phyloP scores from a whole-genome alignment of 2,329 filamentous ascomycete species.

The Shiraia bambusicola region DNA sequence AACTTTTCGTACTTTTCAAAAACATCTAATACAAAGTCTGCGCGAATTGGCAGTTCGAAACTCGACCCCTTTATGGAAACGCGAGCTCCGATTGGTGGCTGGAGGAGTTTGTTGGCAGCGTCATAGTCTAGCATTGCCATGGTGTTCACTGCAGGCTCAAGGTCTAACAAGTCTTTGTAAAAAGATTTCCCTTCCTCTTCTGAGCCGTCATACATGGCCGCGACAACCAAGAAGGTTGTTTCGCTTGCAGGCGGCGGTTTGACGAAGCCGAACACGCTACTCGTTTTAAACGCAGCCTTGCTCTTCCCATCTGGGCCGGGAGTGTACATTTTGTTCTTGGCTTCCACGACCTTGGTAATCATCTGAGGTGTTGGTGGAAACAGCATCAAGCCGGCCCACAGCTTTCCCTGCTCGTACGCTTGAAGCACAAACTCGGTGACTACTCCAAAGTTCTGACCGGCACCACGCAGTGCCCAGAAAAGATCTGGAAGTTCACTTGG shows the following conservation, averaged over 20 bases:
- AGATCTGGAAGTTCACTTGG: slow-evolving; percentile 46
- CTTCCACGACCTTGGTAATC: slow-evolving; percentile 4
- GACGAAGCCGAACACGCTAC: slow-evolving; percentile 8
- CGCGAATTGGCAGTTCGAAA: slow-evolving; percentile 8
- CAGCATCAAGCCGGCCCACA: slow-evolving; percentile 15
- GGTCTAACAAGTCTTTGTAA: slow-evolving; percentile 3
- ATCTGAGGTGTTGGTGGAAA: slow-evolving; percentile 5
- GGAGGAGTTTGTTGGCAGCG: slow-evolving; percentile 7
- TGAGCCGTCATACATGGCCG: not conserved
- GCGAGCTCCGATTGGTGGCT: slow-evolving; percentile 5
- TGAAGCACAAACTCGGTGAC: slow-evolving; percentile 48
- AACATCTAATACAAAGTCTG: slow-evolving; percentile 3
- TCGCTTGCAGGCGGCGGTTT: slow-evolving; percentile 4
- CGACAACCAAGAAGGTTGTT: slow-evolving; percentile 5
- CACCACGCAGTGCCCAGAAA: slow-evolving; percentile 57
- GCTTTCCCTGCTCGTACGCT: slow-evolving; percentile 28
- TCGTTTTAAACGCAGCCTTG: slow-evolving; percentile 3
- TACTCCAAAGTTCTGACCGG: slow-evolving; percentile 61
- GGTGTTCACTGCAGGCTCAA: slow-evolving; percentile 4
- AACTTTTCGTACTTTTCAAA: slow-evolving; percentile 5
- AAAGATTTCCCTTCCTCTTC: slow-evolving; percentile 9
- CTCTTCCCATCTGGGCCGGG: slow-evolving; percentile 3
- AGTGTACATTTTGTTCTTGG: slow-evolving; percentile 7
- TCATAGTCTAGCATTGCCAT: slow-evolving; percentile 7
- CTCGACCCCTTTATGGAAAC: slow-evolving; percentile 5